phyloP scores from a whole-genome alignment of 202 grass and related monocot species.

The Digitaria exilis region DNA sequence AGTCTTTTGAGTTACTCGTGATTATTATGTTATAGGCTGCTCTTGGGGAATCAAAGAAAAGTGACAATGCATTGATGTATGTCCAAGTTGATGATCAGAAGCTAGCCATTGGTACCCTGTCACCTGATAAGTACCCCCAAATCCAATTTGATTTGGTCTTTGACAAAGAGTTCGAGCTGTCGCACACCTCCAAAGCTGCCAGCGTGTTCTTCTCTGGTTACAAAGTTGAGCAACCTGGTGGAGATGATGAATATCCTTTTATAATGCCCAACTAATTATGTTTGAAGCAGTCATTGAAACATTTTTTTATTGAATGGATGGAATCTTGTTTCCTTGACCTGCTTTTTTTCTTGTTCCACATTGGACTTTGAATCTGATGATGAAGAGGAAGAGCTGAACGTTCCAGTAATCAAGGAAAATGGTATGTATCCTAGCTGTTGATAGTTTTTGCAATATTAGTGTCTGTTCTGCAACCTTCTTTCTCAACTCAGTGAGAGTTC shows the following conservation, averaged over 20 bases:
- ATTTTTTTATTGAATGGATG: not conserved
- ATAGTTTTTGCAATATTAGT: no score
- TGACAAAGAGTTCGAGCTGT: slow-evolving; percentile 84
- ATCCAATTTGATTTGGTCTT: slow-evolving; percentile 77
- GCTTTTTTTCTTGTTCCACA: slow-evolving; percentile 18
- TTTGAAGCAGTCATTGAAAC: not conserved
- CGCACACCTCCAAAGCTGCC: slow-evolving; percentile 70
- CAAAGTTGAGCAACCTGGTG: slow-evolving; percentile 48
- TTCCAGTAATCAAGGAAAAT: slow-evolving; percentile 47
- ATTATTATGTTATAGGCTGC: slow-evolving; percentile 47
- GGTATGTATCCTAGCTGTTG: slow-evolving; percentile 33
- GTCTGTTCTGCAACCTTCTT: no score
- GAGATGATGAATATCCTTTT: slow-evolving; percentile 61
- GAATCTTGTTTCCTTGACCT: slow-evolving; percentile 41
- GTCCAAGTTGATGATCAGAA: slow-evolving; percentile 66
- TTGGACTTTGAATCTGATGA: slow-evolving; percentile 54
- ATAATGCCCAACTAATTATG: not conserved
- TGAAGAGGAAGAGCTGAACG: slow-evolving; percentile 42
- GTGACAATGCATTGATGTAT: slow-evolving; percentile 53
- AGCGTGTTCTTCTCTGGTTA: slow-evolving; percentile 82
- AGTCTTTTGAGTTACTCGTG: not conserved
- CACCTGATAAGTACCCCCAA: slow-evolving; percentile 56
- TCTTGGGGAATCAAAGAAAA: slow-evolving; percentile 68
- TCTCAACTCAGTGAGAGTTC: no score
- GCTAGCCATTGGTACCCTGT: slow-evolving; percentile 69